A percentile compares a stretch with the other conserved stretches of the same genome.
Conservation (phyloP, 352 stramenopile genomes). For the Pythium utonaiense region DNA sequence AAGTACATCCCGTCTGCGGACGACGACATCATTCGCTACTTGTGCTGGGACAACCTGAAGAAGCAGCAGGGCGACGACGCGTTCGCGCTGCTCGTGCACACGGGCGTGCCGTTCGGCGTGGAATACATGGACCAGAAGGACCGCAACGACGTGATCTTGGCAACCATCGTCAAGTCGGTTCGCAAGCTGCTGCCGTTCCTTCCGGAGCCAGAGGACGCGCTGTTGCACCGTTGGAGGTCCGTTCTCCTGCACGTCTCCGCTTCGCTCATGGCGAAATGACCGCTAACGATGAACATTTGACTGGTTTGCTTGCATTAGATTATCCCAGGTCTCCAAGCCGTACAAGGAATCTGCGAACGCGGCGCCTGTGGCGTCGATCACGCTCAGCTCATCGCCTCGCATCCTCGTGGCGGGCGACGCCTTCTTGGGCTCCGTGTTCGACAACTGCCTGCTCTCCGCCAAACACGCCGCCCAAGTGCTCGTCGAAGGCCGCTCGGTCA, state of each 20-base stretch:
- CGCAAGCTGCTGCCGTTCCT: conserved; percentile 55
- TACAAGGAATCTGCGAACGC: conserved; percentile 29
- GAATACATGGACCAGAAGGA: conserved; percentile 56
- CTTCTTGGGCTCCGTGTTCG: conserved; percentile 66
- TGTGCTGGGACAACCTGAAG: conserved; percentile 79
- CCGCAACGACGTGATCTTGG: conserved; percentile 50
- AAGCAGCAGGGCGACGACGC: conserved; percentile 25
- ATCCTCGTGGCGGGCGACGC: conserved; percentile 65
- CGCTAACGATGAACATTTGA: neutral
- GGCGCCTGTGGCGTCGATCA: conserved; percentile 22
- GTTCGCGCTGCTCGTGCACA: conserved; percentile 58
- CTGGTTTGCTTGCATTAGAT: conserved; percentile 25
- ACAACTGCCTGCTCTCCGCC: conserved; percentile 67
- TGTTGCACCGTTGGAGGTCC: conserved; percentile 70
- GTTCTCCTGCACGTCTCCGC: neutral
- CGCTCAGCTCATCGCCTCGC: conserved; percentile 44
- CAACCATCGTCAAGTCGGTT: conserved; percentile 43
- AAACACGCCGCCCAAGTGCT: conserved; percentile 25
- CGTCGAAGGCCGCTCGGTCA: conserved; percentile 7
- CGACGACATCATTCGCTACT: conserved; percentile 64
- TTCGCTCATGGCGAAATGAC: neutral
- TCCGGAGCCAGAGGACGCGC: conserved; percentile 36
- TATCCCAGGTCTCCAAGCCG: conserved; percentile 58
- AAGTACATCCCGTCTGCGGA: conserved; percentile 55
- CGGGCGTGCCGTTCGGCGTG: conserved; percentile 53